Base-by-base conservation (phyloP, 2,329 filamentous ascomycete species). In the Aspergillus pseudoviridinutans region DNA sequence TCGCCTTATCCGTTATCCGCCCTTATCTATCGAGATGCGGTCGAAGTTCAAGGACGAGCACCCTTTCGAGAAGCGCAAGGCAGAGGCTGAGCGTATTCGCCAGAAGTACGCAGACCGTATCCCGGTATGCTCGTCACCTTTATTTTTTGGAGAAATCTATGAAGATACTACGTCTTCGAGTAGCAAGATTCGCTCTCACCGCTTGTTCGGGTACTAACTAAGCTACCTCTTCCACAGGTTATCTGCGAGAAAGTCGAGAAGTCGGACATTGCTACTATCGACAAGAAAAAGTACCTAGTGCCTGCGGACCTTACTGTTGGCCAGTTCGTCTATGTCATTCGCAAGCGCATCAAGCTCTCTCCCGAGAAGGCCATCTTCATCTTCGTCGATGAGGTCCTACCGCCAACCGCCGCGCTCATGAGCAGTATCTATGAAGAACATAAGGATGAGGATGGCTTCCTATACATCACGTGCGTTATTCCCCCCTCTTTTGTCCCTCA, bases 1-100 rank as follows among this genome's bases (percentile, higher is more conserved):
- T 20, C n/a, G 51, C 49, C 49, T 58, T 46, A 44, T 53, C 52
- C 29, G 50, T 35, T 54, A 55, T 41, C 41, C 46, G 46, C 47
- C 49, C 44, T 38, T 41, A 53, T 53, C 49, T 51, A 59, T 61
- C 83, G 91, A 74, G 67, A 97, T 97, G 92, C 90, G 92, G 76
- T 96, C 91, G 84, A 97, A 97, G 87, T 99, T 99, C 81, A 99
- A 99, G 92, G 94, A 99, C 88, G 94, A 97, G 87, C 94, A 97
- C 79, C 92, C 91, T 71, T 97, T 97, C 78, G 94, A 97, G 89
- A 99, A 99, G 91, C 92, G 94, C 82, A 97, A 97, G 91, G 94
- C 94, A 66, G 94, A 99, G 82, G 94, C 94, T 76, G 94, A 99
- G 84, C 92, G 94, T 78, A 97, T 97, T 78, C 92, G 94, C 68